phyloP scores from a whole-genome alignment of 2,329 filamentous ascomycete species.

The Hypoxylon sp. region DNA sequence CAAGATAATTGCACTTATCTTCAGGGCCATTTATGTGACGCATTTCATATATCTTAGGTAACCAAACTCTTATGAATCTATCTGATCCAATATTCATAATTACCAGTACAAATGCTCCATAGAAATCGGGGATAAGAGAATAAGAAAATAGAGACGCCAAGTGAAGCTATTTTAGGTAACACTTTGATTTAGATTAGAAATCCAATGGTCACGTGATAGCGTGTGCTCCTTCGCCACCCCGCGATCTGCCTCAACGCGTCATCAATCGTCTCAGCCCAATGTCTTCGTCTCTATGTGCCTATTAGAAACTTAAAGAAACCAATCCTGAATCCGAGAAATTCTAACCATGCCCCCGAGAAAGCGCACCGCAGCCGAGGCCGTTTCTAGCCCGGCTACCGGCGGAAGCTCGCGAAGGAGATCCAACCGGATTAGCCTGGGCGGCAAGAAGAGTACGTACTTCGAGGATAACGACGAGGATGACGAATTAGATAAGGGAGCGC shows the following conservation, averaged over 20 bases:
- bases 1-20: conserved; percentile 2
- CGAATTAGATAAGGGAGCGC: conserved; percentile 33
- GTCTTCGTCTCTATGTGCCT: conserved; percentile 1
- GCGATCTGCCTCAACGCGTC: conserved; percentile 36
- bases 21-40: not conserved
- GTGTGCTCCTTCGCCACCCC: conserved; percentile 27
- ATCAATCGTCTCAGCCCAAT: conserved; percentile 19
- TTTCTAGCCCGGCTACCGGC: conserved; percentile 21
- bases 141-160: not conserved
- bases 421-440: conserved; percentile 61
- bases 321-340: conserved; percentile 2
- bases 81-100: no score
- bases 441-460: conserved; percentile 68
- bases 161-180: not conserved
- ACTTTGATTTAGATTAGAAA: not conserved
- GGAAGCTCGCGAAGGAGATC: conserved; percentile 56
- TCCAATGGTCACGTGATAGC: conserved; percentile 34
- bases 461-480: conserved; percentile 55
- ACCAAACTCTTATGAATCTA: not conserved
- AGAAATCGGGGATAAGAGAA: not conserved
- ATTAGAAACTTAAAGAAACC: not conserved
- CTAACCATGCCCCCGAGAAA: conserved; percentile 48
- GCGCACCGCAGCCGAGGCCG: conserved; percentile 33
- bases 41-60: not conserved
- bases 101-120: not conserved